These are phyloP conservation scores for Teratosphaeriaceae sp. DNA, from an alignment of 2,329 filamentous ascomycete genomes.

Conservation along the genomic window DNA sequence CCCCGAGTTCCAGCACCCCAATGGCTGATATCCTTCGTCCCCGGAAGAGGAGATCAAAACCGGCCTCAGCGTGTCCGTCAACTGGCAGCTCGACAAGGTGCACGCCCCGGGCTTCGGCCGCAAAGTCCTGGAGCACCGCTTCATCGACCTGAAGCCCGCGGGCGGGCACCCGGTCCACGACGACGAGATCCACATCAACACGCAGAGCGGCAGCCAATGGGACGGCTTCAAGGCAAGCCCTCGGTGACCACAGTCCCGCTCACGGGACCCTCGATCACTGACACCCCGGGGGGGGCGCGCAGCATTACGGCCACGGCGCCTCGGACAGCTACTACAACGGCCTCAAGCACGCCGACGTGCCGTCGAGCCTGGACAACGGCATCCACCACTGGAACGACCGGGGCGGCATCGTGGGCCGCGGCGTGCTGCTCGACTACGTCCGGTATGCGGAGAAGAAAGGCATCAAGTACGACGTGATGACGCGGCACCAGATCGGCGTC, in stretches of 20 bases:
- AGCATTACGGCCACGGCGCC: conserved; percentile 36
- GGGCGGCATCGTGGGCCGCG: conserved; percentile 48
- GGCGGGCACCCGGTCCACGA: conserved; percentile 32
- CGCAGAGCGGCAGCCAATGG: conserved; percentile 51
- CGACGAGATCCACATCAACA: conserved; percentile 50
- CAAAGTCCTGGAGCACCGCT: conserved; percentile 22
- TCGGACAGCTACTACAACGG: conserved; percentile 22
- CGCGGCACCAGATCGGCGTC: conserved; percentile 38
- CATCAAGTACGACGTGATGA: conserved; percentile 47
- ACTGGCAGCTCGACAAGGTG: conserved; percentile 35
- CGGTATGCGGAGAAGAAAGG: conserved; percentile 38
- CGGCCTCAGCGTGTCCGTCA: conserved; percentile 35
- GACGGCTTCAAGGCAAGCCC: conserved; percentile 37
- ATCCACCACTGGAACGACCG: conserved; percentile 43
- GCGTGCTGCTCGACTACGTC: conserved; percentile 48
- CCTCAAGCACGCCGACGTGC: conserved; percentile 16
- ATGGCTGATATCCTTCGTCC: too few relatives aligned
- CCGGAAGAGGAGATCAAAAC: conserved; percentile 35
- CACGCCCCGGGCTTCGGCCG: conserved; percentile 27
- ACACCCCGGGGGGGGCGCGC: too few relatives aligned
- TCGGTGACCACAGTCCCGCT: too few relatives aligned
- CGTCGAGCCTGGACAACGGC: conserved; percentile 10
- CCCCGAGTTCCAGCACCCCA: too few relatives aligned
- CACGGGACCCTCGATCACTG: too few relatives aligned
- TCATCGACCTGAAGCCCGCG: conserved; percentile 16